These are phyloP conservation scores for Capsicum chinense DNA, from an alignment of 257 asterid genomes.

Conservation along the genomic window DNA sequence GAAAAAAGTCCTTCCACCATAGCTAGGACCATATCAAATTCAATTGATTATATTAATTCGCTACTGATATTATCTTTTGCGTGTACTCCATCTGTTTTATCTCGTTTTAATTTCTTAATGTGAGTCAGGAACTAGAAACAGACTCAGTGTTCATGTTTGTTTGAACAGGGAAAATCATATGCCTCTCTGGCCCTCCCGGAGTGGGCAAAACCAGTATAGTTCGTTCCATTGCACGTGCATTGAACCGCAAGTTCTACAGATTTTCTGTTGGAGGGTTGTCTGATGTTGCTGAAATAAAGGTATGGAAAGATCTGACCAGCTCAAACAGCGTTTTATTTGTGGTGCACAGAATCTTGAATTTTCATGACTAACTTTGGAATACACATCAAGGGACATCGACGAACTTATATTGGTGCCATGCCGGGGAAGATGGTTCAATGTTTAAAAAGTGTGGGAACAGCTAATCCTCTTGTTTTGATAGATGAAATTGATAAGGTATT, in stretches of 20 bases:
- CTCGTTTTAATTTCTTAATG: not conserved
- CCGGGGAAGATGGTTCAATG: slow-evolving; percentile 99
- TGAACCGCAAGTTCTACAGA: slow-evolving; percentile 97
- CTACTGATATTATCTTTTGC: not conserved
- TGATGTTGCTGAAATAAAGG: slow-evolving; percentile 99
- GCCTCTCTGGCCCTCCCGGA: slow-evolving; percentile 99
- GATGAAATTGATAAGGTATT: slow-evolving; percentile 99
- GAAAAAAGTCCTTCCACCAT: not conserved
- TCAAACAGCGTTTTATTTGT: not conserved
- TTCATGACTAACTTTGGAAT: slow-evolving; percentile 35
- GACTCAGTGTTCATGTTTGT: slow-evolving; percentile 26
- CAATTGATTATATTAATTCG: slow-evolving; percentile 6
- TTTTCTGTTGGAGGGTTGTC: slow-evolving; percentile 99
- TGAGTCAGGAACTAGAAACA: slow-evolving; percentile 20
- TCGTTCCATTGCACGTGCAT: slow-evolving; percentile 96
- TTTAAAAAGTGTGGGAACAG: slow-evolving; percentile 89
- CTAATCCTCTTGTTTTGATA: slow-evolving; percentile 97
- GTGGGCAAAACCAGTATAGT: slow-evolving; percentile 99
- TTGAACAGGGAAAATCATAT: slow-evolving; percentile 85
- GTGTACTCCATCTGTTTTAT: slow-evolving; percentile 3
- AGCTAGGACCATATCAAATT: not conserved
- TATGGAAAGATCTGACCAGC: slow-evolving; percentile 32
- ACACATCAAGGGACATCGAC: slow-evolving; percentile 85
- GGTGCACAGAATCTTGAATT: slow-evolving; percentile 17
- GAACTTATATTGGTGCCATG: slow-evolving; percentile 99